phyloP scores from a whole-genome alignment of 768 basidiomycete genomes.

The Mycena galericulata region DNA sequence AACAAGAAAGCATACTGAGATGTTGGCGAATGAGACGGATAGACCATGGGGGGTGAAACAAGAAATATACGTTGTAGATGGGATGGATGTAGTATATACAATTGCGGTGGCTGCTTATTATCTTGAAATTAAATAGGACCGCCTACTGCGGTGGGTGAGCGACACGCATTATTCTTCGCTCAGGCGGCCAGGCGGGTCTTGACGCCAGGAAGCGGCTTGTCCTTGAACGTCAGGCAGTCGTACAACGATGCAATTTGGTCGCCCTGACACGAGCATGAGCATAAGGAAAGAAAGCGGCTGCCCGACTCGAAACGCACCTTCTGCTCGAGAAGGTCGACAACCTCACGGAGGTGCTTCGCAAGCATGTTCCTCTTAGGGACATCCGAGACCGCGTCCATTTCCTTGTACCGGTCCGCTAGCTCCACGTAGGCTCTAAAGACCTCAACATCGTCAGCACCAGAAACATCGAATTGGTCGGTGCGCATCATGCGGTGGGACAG shows the following conservation, averaged over 20 bases:
- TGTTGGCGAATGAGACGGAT: neutral
- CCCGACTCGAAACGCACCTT: conserved; percentile 78
- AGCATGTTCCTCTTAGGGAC: conserved; percentile 86
- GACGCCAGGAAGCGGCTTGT: conserved; percentile 57
- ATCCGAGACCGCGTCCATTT: conserved; percentile 87
- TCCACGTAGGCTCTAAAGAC: conserved; percentile 84
- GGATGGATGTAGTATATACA: conserved; percentile 28
- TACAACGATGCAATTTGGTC: conserved; percentile 95
- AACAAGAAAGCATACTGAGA: neutral
- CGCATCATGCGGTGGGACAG: conserved; percentile 57
- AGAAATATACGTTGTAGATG: conserved; percentile 16
- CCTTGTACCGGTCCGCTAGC: conserved; percentile 92
- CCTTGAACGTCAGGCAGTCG: conserved; percentile 82
- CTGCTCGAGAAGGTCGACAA: conserved; percentile 91
- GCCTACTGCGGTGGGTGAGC: neutral
- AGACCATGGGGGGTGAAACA: too few relatives aligned
- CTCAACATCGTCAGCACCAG: conserved; percentile 14
- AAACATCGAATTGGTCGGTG: conserved; percentile 53
- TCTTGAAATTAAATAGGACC: conserved; percentile 3
- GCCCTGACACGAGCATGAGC: conserved; percentile 64
- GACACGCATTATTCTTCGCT: neutral
- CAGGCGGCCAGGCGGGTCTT: neutral
- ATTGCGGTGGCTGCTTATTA: neutral
- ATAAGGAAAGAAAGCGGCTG: conserved; percentile 2
- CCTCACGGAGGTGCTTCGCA: conserved; percentile 89